A percentile compares a stretch with the other conserved stretches of the same genome.
phyloP scores from a whole-genome alignment of 176 grass and related monocot genomes.

The Dendrocalamus sinicus region DNA sequence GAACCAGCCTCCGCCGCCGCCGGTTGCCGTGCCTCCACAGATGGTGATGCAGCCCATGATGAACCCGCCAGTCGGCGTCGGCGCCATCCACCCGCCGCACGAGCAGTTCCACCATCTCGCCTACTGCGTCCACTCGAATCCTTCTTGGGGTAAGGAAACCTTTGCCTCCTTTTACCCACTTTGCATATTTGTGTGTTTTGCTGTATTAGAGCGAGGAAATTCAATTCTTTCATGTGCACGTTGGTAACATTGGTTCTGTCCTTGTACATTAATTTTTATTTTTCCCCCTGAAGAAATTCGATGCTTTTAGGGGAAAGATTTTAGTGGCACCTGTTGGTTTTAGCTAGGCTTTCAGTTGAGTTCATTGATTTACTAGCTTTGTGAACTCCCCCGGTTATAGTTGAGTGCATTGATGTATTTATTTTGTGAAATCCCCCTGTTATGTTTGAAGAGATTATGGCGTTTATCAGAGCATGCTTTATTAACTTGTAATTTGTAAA shows the following conservation, averaged over 20 bases:
- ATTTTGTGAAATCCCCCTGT: neutral
- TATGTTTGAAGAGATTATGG: conserved; percentile 18
- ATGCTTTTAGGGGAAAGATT: neutral
- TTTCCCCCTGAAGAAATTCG: neutral
- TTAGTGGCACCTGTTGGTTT: neutral
- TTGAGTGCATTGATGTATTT: conserved; percentile 12
- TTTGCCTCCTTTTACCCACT: conserved; percentile 24
- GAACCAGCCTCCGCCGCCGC: conserved; percentile 45
- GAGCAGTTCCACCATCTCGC: conserved; percentile 81
- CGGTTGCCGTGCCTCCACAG: conserved; percentile 40
- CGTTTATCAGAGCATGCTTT: neutral
- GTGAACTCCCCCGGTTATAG: neutral
- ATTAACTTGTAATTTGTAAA: conserved; percentile 11
- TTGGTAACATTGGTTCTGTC: neutral
- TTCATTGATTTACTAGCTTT: neutral
- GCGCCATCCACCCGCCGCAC: conserved; percentile 55
- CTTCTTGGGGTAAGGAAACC: conserved; percentile 74
- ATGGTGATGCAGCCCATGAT: conserved; percentile 43
- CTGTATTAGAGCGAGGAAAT: conserved; percentile 1
- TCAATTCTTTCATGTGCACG: neutral
- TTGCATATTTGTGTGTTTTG: neutral
- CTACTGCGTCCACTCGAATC: conserved; percentile 97
- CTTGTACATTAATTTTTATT: neutral
- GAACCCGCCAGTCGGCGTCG: conserved; percentile 41
- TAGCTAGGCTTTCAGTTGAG: neutral